Percentiles rank a stretch among this genome's conserved stretches.
Conservation (phyloP, 2,329 filamentous ascomycete genomes). For the Parastagonospora avenae region DNA sequence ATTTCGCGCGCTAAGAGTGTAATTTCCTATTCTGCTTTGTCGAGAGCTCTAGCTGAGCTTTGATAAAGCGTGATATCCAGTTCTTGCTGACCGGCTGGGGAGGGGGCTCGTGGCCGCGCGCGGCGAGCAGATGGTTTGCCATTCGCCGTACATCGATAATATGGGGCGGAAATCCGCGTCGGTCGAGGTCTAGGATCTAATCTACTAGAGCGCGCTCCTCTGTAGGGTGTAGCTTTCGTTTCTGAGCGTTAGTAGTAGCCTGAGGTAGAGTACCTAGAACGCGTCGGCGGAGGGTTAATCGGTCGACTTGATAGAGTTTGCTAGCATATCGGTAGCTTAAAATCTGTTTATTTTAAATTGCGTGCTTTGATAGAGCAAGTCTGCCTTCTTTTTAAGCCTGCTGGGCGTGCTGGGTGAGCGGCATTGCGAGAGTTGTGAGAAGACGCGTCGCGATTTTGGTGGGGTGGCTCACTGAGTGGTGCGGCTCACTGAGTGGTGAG, state of each 20-base stretch:
- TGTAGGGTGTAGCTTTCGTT: conserved; percentile 8
- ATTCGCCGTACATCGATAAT: conserved; percentile 6
- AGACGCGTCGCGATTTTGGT: neutral
- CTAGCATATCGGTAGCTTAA: neutral
- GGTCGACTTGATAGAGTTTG: neutral
- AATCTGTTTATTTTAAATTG: neutral
- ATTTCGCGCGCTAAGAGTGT: conserved; percentile 3
- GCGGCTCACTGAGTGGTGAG: too few species aligned
- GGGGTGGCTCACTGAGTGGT: too few species aligned
- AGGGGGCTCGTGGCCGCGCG: conserved; percentile 4
- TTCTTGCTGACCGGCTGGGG: conserved; percentile 8
- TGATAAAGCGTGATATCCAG: conserved; percentile 9
- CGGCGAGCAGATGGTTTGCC: conserved; percentile 4
- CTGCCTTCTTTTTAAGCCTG: neutral
- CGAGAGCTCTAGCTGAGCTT: conserved; percentile 10
- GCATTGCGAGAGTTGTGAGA: neutral
- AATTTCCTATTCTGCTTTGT: conserved; percentile 12
- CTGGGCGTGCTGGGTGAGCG: neutral
- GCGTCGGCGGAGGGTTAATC: conserved; percentile 1
- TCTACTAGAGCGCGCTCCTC: conserved; percentile 12
- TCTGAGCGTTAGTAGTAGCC: neutral
- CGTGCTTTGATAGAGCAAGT: neutral
- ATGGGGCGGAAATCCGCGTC: conserved; percentile 5
- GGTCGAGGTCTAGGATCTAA: conserved; percentile 14
- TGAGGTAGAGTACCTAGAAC: neutral